These are phyloP conservation scores for Eucalyptus polyanthemos DNA, from an alignment of 345 rosid genomes.

Conservation along the genomic window DNA sequence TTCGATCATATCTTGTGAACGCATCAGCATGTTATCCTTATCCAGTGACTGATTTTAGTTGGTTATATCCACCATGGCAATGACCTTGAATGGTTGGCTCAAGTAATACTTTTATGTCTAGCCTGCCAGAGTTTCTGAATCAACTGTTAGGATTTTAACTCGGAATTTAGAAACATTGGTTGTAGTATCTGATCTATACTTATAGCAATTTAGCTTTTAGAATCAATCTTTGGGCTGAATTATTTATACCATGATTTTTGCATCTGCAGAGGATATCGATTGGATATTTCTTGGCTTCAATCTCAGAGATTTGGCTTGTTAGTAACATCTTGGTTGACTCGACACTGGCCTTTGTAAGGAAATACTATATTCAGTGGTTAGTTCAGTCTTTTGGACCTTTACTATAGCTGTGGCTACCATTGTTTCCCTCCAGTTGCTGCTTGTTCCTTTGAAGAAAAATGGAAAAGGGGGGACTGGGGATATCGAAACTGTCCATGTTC, in stretches of 20 bases:
- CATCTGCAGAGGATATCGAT: slow-evolving; percentile 49
- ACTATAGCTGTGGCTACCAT: background rate
- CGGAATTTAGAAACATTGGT: background rate
- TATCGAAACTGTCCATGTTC: background rate
- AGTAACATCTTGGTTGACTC: slow-evolving; percentile 19
- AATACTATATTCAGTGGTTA: slow-evolving; percentile 44
- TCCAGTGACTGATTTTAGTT: background rate
- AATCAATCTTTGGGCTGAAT: background rate
- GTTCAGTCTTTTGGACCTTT: background rate
- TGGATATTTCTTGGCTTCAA: slow-evolving; percentile 45
- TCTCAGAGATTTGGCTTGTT: slow-evolving; percentile 54
- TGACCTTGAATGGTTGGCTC: background rate
- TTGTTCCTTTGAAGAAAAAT: background rate
- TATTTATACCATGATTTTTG: background rate
- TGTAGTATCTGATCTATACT: background rate
- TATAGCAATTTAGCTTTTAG: background rate
- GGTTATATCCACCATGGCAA: background rate
- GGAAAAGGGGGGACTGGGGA: background rate
- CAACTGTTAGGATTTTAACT: background rate
- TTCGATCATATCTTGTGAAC: background rate
- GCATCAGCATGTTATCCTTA: background rate
- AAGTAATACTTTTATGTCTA: background rate
- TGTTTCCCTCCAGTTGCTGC: background rate
- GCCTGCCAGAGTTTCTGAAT: background rate
- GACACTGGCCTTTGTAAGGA: slow-evolving; percentile 19